phyloP scores from a whole-genome alignment of 2,329 filamentous ascomycete genomes.

The Xylariaceae sp. region DNA sequence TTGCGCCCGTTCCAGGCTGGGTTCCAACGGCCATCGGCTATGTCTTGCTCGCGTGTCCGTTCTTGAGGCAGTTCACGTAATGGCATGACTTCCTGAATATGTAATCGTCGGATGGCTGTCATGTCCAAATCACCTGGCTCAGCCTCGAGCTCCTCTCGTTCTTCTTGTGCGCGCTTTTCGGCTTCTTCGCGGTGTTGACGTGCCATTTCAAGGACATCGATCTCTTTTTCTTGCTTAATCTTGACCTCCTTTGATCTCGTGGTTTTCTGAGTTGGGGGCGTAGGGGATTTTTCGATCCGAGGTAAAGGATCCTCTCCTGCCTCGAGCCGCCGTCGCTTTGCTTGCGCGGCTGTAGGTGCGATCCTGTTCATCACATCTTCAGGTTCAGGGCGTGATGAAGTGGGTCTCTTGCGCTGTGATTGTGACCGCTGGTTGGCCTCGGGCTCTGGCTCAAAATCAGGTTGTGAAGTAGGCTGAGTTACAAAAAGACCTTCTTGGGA shows the following conservation, averaged over 20 bases:
- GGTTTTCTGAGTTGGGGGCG: slow-evolving; percentile 21
- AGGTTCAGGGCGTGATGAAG: slow-evolving; percentile 38
- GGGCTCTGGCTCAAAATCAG: slow-evolving; percentile 17
- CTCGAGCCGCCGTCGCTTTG: slow-evolving; percentile 73
- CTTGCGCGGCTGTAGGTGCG: slow-evolving; percentile 69
- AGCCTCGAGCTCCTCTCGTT: slow-evolving; percentile 50
- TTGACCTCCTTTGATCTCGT: slow-evolving; percentile 40
- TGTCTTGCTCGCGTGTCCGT: slow-evolving; percentile 46
- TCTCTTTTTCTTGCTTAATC: slow-evolving; percentile 54
- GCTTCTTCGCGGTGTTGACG: slow-evolving; percentile 60
- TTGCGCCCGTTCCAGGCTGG: slow-evolving; percentile 88
- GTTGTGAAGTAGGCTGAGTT: slow-evolving; percentile 42
- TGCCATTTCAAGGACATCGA: slow-evolving; percentile 66
- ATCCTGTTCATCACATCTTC: slow-evolving; percentile 66
- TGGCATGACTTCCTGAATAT: slow-evolving; percentile 73
- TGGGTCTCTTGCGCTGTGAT: slow-evolving; percentile 44
- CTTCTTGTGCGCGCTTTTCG: slow-evolving; percentile 56
- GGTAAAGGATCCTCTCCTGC: slow-evolving; percentile 47
- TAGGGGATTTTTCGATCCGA: slow-evolving; percentile 28
- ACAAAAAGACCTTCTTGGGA: slow-evolving; percentile 52
- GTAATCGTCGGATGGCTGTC: slow-evolving; percentile 66
- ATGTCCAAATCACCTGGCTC: slow-evolving; percentile 65
- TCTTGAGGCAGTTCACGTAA: slow-evolving; percentile 43
- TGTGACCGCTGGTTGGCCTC: slow-evolving; percentile 14
- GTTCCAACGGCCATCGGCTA: slow-evolving; percentile 66